Evolutionary conservation across 2,329 filamentous ascomycete genomes (phyloP).

Genomic region (Apiospora pterosperma): DNA sequence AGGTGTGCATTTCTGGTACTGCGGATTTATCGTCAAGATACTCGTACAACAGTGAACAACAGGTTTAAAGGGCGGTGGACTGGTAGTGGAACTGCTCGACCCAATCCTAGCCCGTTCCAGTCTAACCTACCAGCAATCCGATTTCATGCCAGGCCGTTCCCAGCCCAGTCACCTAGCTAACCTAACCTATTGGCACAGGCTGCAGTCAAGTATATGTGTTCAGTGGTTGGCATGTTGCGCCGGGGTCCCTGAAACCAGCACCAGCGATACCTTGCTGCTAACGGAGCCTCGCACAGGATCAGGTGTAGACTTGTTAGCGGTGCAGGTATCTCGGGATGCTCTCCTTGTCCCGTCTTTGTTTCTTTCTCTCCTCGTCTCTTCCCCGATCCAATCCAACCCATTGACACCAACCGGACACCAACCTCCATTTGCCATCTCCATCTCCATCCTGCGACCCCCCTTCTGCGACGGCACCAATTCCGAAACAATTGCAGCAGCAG

Average conservation of each 20-base stretch:
- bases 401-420: slow-evolving; percentile 5
- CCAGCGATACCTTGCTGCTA: neutral
- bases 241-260: neutral
- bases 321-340: neutral
- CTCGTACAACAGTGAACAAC: neutral
- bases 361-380: neutral
- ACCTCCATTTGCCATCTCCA: too few relatives aligned
- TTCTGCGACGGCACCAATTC: slow-evolving; percentile 5
- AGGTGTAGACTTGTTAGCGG: neutral
- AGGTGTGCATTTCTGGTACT: neutral
- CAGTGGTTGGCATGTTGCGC: neutral
- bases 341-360: neutral
- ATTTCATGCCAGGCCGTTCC: neutral
- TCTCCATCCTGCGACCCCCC: slow-evolving; percentile 5
- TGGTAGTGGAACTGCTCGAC: neutral
- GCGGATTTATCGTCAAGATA: neutral
- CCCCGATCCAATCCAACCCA: neutral
- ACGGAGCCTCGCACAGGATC: neutral
- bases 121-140: neutral
- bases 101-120: neutral
- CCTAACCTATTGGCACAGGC: too few relatives aligned
- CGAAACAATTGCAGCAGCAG: slow-evolving; percentile 5
- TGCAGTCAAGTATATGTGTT: neutral
- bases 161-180: neutral
- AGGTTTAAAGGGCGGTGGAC: neutral